A percentile compares a stretch with the other conserved stretches of the same genome.
These are phyloP conservation scores for Kluyveromyces dobzhanskii DNA, from an alignment of 805 yeast species.

Conservation along the genomic window DNA sequence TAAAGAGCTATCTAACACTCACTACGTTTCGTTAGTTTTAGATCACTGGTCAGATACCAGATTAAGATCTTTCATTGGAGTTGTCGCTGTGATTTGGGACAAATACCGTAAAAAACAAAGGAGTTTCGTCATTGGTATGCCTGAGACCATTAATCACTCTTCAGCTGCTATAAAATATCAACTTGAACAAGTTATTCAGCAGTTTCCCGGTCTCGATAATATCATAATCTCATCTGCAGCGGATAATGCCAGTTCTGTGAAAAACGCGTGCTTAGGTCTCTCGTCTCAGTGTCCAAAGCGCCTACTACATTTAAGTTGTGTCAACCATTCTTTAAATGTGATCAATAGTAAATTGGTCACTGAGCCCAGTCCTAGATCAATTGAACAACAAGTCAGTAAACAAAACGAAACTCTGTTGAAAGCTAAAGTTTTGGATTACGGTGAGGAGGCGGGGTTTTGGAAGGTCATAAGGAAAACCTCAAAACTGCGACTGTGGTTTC, in stretches of 20 bases:
- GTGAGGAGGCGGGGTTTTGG: slow-evolving; percentile 2
- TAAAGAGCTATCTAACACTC: not conserved
- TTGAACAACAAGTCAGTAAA: not conserved
- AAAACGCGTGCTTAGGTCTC: not conserved
- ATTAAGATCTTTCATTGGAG: slow-evolving; percentile 4
- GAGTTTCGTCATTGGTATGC: slow-evolving; percentile 4
- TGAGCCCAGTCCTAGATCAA: slow-evolving; percentile 1
- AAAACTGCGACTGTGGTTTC: not conserved
- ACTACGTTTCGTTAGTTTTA: not conserved
- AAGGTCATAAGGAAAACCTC: not conserved
- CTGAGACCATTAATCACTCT: slow-evolving; percentile 2
- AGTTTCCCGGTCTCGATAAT: not conserved
- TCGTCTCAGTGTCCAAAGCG: not conserved
- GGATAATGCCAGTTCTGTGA: slow-evolving; percentile 4
- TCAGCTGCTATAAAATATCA: slow-evolving; percentile 2
- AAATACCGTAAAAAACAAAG: slow-evolving; percentile 3
- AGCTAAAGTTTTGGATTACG: slow-evolving; percentile 2
- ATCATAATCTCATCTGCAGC: slow-evolving; percentile 1
- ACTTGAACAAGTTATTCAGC: not conserved
- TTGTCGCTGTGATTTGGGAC: slow-evolving; percentile 2
- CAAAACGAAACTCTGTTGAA: not conserved
- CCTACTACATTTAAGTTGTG: slow-evolving; percentile 2
- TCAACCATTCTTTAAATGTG: slow-evolving; percentile 3
- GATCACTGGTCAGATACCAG: slow-evolving; percentile 5
- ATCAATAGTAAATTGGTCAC: slow-evolving; percentile 3